Evolutionary conservation across 2,329 filamentous ascomycete species (phyloP), one percentile per base, ranked within the genome.

Genomic region (Fusarium sp.): DNA sequence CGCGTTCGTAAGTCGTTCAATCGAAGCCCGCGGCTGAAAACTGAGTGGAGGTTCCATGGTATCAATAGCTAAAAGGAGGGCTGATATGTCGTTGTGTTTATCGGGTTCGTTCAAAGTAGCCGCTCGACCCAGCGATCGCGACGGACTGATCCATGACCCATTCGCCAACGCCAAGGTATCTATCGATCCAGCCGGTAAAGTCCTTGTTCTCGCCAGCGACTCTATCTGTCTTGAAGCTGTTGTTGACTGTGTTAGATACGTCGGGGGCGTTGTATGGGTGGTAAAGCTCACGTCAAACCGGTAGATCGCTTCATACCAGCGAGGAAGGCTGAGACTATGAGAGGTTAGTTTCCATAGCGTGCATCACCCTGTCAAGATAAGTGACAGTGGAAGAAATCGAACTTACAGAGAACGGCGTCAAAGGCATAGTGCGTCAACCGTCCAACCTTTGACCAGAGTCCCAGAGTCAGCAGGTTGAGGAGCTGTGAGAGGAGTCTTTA

Each of bases 131-230:
- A 77, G 97, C 92, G 57, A 98, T 88, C 39, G 94, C 94, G 30
- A 98, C 93, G 28, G 94, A 96, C 83, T 96, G 92, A 80, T 99
- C 96, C 94, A 99, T 97, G 68, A 97, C 92, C 88, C 94, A 97
- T 83, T 99, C 96, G 73, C 96, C 96, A 19, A 97, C 90, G 66
- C 93, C 93, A 42, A 98, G 89, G 79, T 98, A 98, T 78, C 91
- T 95, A 76, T 95, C 91, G 70, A 98, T 88, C 94, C 94, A 98
- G 75, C 89, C 90, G 77, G 91, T 90, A 71, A 96, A 80, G 66
- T 94, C 91, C 78, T 93, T 92, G 79, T 89, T 95, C 59, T 96
- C 93, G 77, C 85, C 83, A 30, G 91, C 87, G 75, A 97, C 86
- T 72, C 90, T 89, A 69, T 97, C 94, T 74, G 91, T 90, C 83